phyloP scores from a whole-genome alignment of 441 rosid species.

The Arabidopsis lyrata region DNA sequence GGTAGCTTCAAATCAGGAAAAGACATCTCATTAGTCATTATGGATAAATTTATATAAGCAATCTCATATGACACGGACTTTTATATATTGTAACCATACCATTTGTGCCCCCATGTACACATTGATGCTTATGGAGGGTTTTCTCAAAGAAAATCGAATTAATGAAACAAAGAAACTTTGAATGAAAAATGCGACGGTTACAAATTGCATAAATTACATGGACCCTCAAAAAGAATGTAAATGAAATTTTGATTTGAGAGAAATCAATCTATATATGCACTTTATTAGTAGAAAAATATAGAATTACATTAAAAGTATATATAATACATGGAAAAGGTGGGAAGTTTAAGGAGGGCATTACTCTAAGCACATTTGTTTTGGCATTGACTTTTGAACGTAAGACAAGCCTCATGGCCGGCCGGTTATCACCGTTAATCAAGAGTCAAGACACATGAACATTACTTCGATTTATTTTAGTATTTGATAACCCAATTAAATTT shows the following conservation, averaged over 20 bases:
- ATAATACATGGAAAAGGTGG: conserved; percentile 35
- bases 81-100: neutral
- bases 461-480: conserved; percentile 1
- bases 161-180: neutral
- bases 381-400: conserved; percentile 40
- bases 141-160: neutral
- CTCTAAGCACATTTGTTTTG: conserved; percentile 34
- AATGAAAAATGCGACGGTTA: neutral
- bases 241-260: conserved; percentile 1
- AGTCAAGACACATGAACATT: conserved; percentile 43
- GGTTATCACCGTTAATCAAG: conserved; percentile 41
- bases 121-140: neutral
- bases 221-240: conserved; percentile 5
- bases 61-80: neutral
- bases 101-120: neutral
- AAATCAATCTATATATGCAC: neutral
- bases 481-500: neutral
- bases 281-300: neutral
- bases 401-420: conserved; percentile 40
- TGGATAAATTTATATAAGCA: neutral
- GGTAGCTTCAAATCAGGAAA: conserved; percentile 20
- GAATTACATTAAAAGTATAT: neutral
- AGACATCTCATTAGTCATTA: conserved; percentile 27
- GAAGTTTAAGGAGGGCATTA: conserved; percentile 38
- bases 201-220: conserved; percentile 8